Conservation (phyloP, 345 rosid species). For the Lepidium sativum region DNA sequence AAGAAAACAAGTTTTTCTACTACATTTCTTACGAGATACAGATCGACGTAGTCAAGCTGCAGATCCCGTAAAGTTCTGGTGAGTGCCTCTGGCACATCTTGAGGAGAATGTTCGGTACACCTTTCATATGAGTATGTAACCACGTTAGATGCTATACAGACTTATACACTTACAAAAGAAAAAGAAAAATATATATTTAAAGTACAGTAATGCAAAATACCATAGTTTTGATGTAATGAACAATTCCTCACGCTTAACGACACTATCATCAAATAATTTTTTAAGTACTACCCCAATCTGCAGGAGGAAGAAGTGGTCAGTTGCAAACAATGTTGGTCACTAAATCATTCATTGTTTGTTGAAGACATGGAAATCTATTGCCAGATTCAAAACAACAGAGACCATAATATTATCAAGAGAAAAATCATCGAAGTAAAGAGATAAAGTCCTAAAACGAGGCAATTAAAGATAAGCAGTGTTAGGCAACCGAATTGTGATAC, state of each 20-base stretch:
- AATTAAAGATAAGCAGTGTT: background rate
- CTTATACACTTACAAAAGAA: background rate
- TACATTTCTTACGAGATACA: conserved; percentile 54
- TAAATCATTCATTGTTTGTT: background rate
- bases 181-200: background rate
- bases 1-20: background rate
- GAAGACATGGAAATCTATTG: background rate
- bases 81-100: conserved; percentile 53
- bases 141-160: conserved; percentile 4
- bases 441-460: too few relatives aligned
- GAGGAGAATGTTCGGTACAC: conserved; percentile 52
- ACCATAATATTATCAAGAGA: background rate
- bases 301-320: background rate
- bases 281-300: conserved; percentile 58
- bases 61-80: conserved; percentile 54
- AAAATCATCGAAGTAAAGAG: background rate
- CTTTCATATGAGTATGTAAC: conserved; percentile 23
- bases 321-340: background rate
- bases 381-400: background rate
- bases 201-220: conserved; percentile 24
- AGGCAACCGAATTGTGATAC: background rate
- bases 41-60: conserved; percentile 64
- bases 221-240: conserved; percentile 76
- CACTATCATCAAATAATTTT: conserved; percentile 56
- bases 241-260: conserved; percentile 68